These are phyloP conservation scores for Colletotrichum simmondsii DNA, from an alignment of 2,329 filamentous ascomycete genomes.

Conservation along the genomic window DNA sequence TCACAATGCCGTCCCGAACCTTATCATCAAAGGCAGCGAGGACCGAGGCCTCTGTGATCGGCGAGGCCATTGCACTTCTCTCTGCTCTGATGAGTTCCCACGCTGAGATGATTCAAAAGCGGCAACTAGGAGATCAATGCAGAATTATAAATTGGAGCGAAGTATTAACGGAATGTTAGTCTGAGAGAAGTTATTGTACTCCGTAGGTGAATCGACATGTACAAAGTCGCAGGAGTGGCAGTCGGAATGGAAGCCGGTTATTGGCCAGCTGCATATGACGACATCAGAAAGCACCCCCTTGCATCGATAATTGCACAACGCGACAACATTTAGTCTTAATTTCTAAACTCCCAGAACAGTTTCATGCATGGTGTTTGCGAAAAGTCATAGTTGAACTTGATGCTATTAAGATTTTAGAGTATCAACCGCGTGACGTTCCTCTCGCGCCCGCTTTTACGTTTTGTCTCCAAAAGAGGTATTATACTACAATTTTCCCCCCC, in stretches of 20 bases:
- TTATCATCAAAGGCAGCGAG: conserved; percentile 13
- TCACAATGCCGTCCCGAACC: conserved; percentile 8
- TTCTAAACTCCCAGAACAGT: too few relatives aligned
- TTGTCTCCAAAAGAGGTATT: conserved; percentile 18
- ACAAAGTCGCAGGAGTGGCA: neutral
- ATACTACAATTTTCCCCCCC: conserved; percentile 6
- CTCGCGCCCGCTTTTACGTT: neutral
- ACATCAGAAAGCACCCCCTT: neutral
- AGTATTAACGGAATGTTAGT: too few relatives aligned
- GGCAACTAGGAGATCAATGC: too few relatives aligned
- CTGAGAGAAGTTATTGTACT: too few relatives aligned
- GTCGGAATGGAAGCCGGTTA: neutral
- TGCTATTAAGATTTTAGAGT: conserved; percentile 24
- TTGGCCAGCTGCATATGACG: conserved; percentile 16
- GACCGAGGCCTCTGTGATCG: conserved; percentile 14
- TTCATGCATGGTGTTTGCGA: too few relatives aligned
- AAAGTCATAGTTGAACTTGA: neutral
- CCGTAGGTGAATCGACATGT: neutral
- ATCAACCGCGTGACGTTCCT: neutral
- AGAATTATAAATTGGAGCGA: too few relatives aligned
- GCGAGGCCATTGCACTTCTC: neutral
- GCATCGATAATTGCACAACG: neutral
- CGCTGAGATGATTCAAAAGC: neutral
- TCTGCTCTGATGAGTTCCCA: neutral
- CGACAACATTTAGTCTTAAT: neutral